Percentiles rank a stretch among this genome's conserved stretches.
phyloP scores from a whole-genome alignment of 78 protist genomes.

The Capsaspora owczarzaki region DNA sequence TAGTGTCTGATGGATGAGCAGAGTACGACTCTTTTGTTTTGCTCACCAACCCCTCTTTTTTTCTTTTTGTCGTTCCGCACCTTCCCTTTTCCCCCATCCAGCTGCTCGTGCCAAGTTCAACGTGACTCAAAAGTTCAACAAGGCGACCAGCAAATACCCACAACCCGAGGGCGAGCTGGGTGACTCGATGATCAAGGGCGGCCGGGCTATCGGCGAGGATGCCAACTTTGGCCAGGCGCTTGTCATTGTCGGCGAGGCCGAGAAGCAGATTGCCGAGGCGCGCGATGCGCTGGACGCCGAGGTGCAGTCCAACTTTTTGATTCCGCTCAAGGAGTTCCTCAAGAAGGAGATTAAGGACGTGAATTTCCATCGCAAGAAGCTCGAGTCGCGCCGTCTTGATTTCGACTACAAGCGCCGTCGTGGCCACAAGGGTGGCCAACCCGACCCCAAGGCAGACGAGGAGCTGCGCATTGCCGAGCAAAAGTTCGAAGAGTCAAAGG shows the following conservation, averaged over 20 bases:
- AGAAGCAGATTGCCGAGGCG: constrained; percentile 11
- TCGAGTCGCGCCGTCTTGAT: constrained; percentile 3
- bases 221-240: not conserved
- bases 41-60: not conserved
- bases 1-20: not conserved
- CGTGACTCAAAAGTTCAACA: not conserved
- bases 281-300: constrained; percentile 1
- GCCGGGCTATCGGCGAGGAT: constrained; percentile 2
- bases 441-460: constrained; percentile 8
- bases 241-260: not conserved
- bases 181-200: not conserved
- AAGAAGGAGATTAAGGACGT: constrained; percentile 2
- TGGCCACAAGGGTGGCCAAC: not conserved
- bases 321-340: not conserved
- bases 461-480: constrained; percentile 1
- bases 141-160: not conserved
- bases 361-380: constrained; percentile 1
- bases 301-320: constrained; percentile 1
- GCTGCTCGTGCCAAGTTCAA: constrained; percentile 1
- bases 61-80: not conserved
- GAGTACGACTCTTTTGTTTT: not conserved
- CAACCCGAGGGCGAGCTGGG: constrained; percentile 6
- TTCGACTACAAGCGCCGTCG: constrained; percentile 5
- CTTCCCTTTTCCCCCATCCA: too few species aligned
- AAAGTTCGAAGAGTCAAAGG: constrained; percentile 10